Conservation (phyloP, 2,329 filamentous ascomycete genomes). For the Pseudogymnoascus sp. region DNA sequence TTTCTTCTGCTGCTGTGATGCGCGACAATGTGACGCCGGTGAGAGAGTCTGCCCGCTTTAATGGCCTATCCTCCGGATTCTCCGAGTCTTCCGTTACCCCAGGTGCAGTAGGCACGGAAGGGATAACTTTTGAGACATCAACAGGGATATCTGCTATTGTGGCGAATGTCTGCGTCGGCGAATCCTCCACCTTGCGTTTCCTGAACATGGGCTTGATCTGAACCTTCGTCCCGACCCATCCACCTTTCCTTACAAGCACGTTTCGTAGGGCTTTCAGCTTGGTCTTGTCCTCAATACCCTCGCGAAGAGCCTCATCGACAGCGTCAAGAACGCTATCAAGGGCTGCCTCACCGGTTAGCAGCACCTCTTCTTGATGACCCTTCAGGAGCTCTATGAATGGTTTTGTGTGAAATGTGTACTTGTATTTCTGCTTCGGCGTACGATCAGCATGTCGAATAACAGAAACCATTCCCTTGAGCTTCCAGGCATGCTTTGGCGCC, state of each 20-base stretch:
- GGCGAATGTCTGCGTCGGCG: conserved; percentile 19
- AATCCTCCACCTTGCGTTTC: conserved; percentile 66
- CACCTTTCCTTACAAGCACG: conserved; percentile 84
- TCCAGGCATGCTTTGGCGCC: conserved; percentile 88
- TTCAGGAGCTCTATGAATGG: conserved; percentile 93
- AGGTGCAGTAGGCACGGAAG: not conserved
- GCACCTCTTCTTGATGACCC: conserved; percentile 91
- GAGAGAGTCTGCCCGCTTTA: conserved; percentile 71
- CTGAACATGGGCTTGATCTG: conserved; percentile 99
- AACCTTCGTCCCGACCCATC: conserved; percentile 92
- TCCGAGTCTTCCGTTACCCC: conserved; percentile 13
- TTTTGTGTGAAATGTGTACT: conserved; percentile 96
- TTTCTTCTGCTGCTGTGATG: conserved; percentile 87
- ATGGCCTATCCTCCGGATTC: conserved; percentile 36
- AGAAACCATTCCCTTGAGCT: conserved; percentile 93
- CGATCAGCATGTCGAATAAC: conserved; percentile 95
- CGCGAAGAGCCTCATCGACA: conserved; percentile 69
- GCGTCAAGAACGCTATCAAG: conserved; percentile 82
- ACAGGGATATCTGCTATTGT: conserved; percentile 4
- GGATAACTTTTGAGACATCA: not conserved
- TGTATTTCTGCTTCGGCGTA: conserved; percentile 98
- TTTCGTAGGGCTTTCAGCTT: conserved; percentile 84
- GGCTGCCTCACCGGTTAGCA: conserved; percentile 86
- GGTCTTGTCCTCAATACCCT: conserved; percentile 72
- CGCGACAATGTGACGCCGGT: conserved; percentile 88